Percentiles rank a stretch among this genome's conserved stretches.
These are phyloP conservation scores for Malassezia japonica DNA, from an alignment of 1,284 basidiomycete genomes.

Conservation along the genomic window DNA sequence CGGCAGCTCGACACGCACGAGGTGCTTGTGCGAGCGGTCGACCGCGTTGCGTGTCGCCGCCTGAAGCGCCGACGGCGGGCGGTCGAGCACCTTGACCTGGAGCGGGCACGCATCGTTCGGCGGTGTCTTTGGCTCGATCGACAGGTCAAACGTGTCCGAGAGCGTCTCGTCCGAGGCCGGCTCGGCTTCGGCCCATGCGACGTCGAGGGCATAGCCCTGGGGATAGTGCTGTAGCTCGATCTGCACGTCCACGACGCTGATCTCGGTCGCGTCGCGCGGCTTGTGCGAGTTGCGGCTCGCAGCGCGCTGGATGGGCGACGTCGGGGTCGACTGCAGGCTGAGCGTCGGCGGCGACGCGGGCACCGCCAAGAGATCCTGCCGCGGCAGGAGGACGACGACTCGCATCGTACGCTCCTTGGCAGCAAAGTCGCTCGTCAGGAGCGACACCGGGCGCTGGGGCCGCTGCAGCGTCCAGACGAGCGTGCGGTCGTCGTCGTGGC, in stretches of 20 bases:
- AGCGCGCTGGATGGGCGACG: slow-evolving; percentile 23
- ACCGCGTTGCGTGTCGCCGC: slow-evolving; percentile 39
- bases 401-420: background rate
- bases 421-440: slow-evolving; percentile 9
- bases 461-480: slow-evolving; percentile 18
- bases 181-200: slow-evolving; percentile 17
- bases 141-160: background rate
- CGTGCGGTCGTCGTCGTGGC: slow-evolving; percentile 27
- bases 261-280: slow-evolving; percentile 21
- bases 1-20: slow-evolving; percentile 34
- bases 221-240: slow-evolving; percentile 42
- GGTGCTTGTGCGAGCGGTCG: slow-evolving; percentile 36
- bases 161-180: background rate
- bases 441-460: background rate
- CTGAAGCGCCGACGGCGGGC: slow-evolving; percentile 42
- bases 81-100: slow-evolving; percentile 28
- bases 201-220: slow-evolving; percentile 37
- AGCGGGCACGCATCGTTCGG: slow-evolving; percentile 22
- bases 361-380: background rate
- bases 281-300: slow-evolving; percentile 25
- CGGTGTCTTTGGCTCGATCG: background rate
- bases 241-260: slow-evolving; percentile 36
- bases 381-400: background rate
- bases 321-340: slow-evolving; percentile 20
- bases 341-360: slow-evolving; percentile 15